Base-by-base conservation (phyloP, 371 early-diverging fungal genomes). In the Mortierella sp. region DNA sequence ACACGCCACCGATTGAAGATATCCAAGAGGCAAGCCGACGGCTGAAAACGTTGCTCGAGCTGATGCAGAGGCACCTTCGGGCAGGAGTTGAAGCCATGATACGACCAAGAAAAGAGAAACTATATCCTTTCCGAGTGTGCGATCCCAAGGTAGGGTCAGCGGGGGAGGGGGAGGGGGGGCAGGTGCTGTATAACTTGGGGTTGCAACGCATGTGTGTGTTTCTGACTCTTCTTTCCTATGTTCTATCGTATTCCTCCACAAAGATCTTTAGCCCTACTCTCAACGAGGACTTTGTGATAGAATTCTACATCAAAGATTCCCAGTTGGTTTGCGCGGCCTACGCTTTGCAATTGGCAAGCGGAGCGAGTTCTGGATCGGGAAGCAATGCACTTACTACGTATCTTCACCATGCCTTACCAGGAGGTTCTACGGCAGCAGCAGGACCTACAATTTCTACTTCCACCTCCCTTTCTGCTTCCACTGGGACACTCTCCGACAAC, bases 231-330 rank as follows among this genome's bases (percentile, higher is more conserved):
- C n/a, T n/a, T n/a, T n/a, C n/a, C n/a, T n/a, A n/a, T n/a, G n/a
- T n/a, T n/a, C n/a, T 34, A 34, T 34, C 34, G 10, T 39, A 9
- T 18, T 51, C 16, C 3, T 23, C 21, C 41, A 23, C 41, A n/a
- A 26, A 73, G 78, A 76, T 76, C 21, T 76, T 76, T 41, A 69
- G 70, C 26, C 78, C 78, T 13, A 59, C 70, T 4, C 57, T 76
- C 62, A 76, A 49, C 23, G 78, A 76, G 39, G 78, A 76, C 42
- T 76, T 76, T 48, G 78, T 76, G 19, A 61, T 76, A 46, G 78
- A 76, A 39, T 76, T 76, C 31, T 76, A 61, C 30, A 64, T 76
- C 50, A 62, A 66, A 13, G 78, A 76, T 24, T 65, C 66, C 10
- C 65, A 66, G 28, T 23, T 76, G 31, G 78, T 76, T 23, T 76